Percentiles rank a stretch among this genome's conserved stretches.
These are phyloP conservation scores for Boletus tomentosulus DNA, from an alignment of 768 basidiomycete genomes.

Conservation along the genomic window DNA sequence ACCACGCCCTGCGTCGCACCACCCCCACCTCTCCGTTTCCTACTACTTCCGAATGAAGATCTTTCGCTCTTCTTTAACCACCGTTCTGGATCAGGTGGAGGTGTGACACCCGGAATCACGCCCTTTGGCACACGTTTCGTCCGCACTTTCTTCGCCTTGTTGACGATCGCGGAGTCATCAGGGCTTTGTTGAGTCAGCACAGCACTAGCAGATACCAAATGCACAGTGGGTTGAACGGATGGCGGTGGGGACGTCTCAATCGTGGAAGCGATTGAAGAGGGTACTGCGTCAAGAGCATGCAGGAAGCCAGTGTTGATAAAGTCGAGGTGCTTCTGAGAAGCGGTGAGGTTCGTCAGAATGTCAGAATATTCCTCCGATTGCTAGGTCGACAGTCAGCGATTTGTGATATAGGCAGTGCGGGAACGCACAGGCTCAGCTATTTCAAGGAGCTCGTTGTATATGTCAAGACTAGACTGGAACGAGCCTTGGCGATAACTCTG, in stretches of 20 bases:
- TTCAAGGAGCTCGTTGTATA: conserved; percentile 80
- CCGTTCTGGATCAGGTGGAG: conserved; percentile 79
- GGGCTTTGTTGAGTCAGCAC: conserved; percentile 23
- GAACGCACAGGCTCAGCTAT: conserved; percentile 68
- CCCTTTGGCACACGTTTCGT: conserved; percentile 68
- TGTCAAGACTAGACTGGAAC: conserved; percentile 67
- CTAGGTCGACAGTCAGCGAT: conserved; percentile 36
- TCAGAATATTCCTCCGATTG: conserved; percentile 85
- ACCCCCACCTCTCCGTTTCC: conserved; percentile 50
- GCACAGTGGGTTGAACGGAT: conserved; percentile 32
- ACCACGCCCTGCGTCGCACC: conserved; percentile 68
- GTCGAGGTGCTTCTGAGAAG: conserved; percentile 77
- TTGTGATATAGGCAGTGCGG: conserved; percentile 7
- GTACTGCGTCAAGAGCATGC: conserved; percentile 57
- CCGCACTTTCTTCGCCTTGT: conserved; percentile 49
- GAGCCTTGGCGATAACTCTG: conserved; percentile 77
- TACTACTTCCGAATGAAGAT: conserved; percentile 49
- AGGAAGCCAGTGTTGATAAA: conserved; percentile 74
- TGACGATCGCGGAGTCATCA: conserved; percentile 34
- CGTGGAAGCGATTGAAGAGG: conserved; percentile 43
- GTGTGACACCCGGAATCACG: conserved; percentile 75
- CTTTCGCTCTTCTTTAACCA: conserved; percentile 88
- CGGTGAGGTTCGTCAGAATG: conserved; percentile 79
- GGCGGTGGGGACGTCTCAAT: conserved; percentile 66
- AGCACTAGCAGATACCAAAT: conserved; percentile 25